These are phyloP conservation scores for Sonneratia alba DNA, from an alignment of 345 rosid species.

Conservation along the genomic window DNA sequence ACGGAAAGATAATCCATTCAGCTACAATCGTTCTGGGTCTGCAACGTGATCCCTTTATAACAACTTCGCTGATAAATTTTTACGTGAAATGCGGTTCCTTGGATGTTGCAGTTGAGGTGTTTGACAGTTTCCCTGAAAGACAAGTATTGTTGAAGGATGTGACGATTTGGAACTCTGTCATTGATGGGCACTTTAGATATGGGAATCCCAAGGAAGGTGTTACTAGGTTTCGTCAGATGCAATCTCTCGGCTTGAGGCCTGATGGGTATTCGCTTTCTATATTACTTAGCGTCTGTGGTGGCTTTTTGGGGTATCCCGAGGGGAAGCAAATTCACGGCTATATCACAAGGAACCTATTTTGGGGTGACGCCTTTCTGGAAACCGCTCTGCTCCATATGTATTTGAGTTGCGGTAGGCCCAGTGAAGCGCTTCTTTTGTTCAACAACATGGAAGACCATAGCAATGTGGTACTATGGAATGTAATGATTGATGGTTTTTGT, in stretches of 20 bases:
- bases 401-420: constrained; percentile 26
- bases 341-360: constrained; percentile 32
- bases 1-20: constrained; percentile 53
- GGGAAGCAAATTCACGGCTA: constrained; percentile 60
- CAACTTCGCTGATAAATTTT: constrained; percentile 55
- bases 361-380: constrained; percentile 42
- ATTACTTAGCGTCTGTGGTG: constrained; percentile 38
- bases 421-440: constrained; percentile 44
- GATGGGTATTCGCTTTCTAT: constrained; percentile 58
- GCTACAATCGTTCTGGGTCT: constrained; percentile 34
- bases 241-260: constrained; percentile 38
- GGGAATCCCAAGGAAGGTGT: constrained; percentile 34
- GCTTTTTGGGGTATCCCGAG: constrained; percentile 22
- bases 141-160: constrained; percentile 27
- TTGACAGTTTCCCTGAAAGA: constrained; percentile 39
- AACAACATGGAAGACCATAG: constrained; percentile 33
- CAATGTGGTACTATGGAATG: constrained; percentile 69
- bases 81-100: constrained; percentile 57
- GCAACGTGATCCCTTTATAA: constrained; percentile 37
- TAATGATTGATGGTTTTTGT: constrained; percentile 56
- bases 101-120: constrained; percentile 49
- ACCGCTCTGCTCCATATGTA: constrained; percentile 58
- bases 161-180: constrained; percentile 61
- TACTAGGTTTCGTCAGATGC: constrained; percentile 46
- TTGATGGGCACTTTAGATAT: constrained; percentile 50